Base-by-base conservation (phyloP, 768 basidiomycete genomes). In the Amanita jacksonii region DNA sequence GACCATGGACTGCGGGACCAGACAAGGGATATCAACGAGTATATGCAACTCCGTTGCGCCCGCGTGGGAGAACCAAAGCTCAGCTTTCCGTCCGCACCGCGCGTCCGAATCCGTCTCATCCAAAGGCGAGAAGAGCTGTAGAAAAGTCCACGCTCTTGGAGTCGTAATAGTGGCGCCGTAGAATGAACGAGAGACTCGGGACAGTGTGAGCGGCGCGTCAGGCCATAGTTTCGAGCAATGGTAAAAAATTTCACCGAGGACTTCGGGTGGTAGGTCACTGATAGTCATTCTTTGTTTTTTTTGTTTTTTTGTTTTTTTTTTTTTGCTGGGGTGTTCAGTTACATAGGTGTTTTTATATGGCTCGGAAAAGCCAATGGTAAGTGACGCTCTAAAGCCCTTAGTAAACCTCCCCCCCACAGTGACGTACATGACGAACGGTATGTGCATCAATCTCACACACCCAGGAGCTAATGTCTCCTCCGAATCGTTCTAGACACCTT, bases 191-290 rank as follows among this genome's bases (percentile, higher is more conserved):
- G 59, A 65, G 4, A 67, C 63, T 16, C 39, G 34, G 27, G 57
- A 55, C 30, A 68, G 52, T n/a, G 57, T 23, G 28, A 63, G 43
- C 0, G 65, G 66, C n/a, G 60, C 57, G 51, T 65, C 58, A 15
- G 63, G 54, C 38, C 48, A 50, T 13, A 51, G 22, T 1, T 49
- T 13, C 5, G 63, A 46, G 38, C 56, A 60, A 18, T 60, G 52
- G 3, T 51, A 41, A 45, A 65, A 62, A 1, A 67, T 57, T 33
- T 64, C 62, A 24, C 63, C 62, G 3, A 67, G 52, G 27, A 67
- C 46, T 51, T 67, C 65, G 34, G 57, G 53, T 22, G 64, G 64
- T 2, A 65, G 50, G 37, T 33, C 20, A 22, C 9, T 9, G 38
- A 39, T 39, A 19, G 7, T 6, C 33, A 34, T 18, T n/a, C 15